Percentiles rank a stretch among this genome's conserved stretches.
Evolutionary conservation across 176 grass and related monocot genomes (phyloP).

Genomic region (Zea luxurians): DNA sequence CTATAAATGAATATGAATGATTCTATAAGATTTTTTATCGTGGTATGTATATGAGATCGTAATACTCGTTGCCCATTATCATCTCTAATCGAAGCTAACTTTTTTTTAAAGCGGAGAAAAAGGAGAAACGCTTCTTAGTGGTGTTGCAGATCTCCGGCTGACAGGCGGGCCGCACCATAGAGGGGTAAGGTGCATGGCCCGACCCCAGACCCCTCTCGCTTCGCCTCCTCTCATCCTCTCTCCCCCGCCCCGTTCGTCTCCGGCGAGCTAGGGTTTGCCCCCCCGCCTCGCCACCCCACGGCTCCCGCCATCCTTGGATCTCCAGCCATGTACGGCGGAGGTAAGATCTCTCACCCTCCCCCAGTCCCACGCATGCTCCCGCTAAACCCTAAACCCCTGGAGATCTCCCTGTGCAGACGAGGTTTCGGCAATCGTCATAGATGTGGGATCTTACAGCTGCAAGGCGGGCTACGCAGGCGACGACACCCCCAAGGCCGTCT

Average conservation of each 20-base stretch:
- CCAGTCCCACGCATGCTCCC: neutral
- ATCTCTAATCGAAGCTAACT: too few species aligned
- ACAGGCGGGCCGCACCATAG: slow-evolving; percentile 12
- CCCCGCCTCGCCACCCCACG: neutral
- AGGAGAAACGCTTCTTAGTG: too few species aligned
- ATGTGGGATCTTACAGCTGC: slow-evolving; percentile 95
- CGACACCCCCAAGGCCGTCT: slow-evolving; percentile 96
- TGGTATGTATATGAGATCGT: too few species aligned
- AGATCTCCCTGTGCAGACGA: slow-evolving; percentile 65
- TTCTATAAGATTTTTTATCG: too few species aligned
- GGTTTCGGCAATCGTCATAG: slow-evolving; percentile 95
- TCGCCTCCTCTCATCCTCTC: neutral
- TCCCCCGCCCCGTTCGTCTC: neutral
- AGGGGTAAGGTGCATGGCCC: neutral
- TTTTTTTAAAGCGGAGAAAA: too few species aligned
- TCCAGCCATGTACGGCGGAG: slow-evolving; percentile 89
- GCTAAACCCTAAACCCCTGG: slow-evolving; percentile 49
- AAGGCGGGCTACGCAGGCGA: slow-evolving; percentile 97
- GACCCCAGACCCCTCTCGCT: neutral
- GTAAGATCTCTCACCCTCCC: slow-evolving; percentile 47
- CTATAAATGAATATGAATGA: too few species aligned
- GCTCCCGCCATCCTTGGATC: neutral
- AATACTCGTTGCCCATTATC: too few species aligned
- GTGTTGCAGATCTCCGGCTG: neutral
- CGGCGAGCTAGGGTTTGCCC: slow-evolving; percentile 55